These are phyloP conservation scores for Phytopythium helicoides DNA, from an alignment of 352 stramenopile species.

Conservation along the genomic window DNA sequence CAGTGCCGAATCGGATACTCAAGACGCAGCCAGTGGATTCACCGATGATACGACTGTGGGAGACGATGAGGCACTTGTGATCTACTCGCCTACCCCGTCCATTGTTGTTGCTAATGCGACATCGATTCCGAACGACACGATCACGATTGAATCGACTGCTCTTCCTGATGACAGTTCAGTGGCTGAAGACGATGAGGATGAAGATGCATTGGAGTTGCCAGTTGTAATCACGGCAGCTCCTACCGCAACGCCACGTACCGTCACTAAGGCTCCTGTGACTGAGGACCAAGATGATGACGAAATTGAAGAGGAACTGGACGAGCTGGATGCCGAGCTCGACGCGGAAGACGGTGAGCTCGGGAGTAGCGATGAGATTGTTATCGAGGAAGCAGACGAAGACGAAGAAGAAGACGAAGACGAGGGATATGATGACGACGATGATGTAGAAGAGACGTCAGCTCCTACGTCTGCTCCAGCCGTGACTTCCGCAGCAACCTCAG, in stretches of 20 bases:
- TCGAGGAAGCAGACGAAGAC: conserved; percentile 16
- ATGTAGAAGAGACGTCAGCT: conserved; percentile 10
- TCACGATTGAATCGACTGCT: no score
- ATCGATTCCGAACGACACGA: no score
- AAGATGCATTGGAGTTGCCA: not conserved
- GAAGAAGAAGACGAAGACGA: conserved; percentile 14
- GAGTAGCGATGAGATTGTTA: conserved; percentile 12
- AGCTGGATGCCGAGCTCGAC: conserved; percentile 4
- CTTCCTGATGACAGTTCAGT: no score
- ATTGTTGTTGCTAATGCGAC: no score
- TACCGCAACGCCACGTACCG: not conserved
- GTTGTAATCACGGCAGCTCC: not conserved
- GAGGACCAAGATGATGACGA: conserved; percentile 13
- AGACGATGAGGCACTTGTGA: no score
- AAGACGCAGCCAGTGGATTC: not conserved
- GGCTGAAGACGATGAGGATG: no score
- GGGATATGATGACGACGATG: conserved; percentile 17
- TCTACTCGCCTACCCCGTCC: no score
- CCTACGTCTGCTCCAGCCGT: not conserved
- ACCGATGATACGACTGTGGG: not conserved
- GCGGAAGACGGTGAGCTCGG: conserved; percentile 9
- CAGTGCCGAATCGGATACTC: not conserved
- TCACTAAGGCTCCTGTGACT: conserved; percentile 10
- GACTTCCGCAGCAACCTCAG: not conserved
- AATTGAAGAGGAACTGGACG: conserved; percentile 3